A percentile compares a stretch with the other conserved stretches of the same genome.
phyloP scores from a whole-genome alignment of 768 basidiomycete species.

The Tulasnella sp. region DNA sequence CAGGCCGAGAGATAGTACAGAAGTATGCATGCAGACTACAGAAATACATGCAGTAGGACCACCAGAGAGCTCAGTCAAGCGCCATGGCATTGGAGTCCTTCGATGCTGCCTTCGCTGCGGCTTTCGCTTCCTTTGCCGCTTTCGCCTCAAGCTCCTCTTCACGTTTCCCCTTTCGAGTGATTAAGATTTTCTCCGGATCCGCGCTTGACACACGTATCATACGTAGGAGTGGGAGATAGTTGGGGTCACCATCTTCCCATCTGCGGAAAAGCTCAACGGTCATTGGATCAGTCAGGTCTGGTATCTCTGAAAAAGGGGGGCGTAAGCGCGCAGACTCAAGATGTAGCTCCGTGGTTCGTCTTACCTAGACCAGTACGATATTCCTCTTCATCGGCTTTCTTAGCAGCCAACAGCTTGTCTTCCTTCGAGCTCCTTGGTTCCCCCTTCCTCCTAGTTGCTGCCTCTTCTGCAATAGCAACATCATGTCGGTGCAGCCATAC shows the following conservation, averaged over 20 bases:
- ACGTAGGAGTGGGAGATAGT: slow-evolving; percentile 66
- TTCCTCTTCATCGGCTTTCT: slow-evolving; percentile 61
- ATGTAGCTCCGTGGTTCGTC: slow-evolving; percentile 34
- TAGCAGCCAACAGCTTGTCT: slow-evolving; percentile 63
- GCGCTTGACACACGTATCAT: slow-evolving; percentile 70
- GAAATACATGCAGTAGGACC: background rate
- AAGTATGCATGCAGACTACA: background rate
- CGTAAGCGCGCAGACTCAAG: background rate
- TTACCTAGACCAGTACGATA: slow-evolving; percentile 80
- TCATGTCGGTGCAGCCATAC: slow-evolving; percentile 75
- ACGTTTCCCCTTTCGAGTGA: background rate
- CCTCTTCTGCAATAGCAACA: slow-evolving; percentile 59
- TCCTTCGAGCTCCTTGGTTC: slow-evolving; percentile 71
- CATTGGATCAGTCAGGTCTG: slow-evolving; percentile 68
- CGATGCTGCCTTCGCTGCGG: background rate
- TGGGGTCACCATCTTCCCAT: slow-evolving; percentile 75
- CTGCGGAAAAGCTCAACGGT: slow-evolving; percentile 67
- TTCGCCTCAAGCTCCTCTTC: slow-evolving; percentile 17
- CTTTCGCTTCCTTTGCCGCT: background rate
- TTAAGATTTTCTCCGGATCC: slow-evolving; percentile 39
- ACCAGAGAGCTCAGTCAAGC: background rate
- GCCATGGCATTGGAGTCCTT: background rate
- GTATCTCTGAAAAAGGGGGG: slow-evolving; percentile 54
- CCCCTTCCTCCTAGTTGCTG: slow-evolving; percentile 61
- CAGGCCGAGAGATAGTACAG: background rate